These are phyloP conservation scores for Aspergillus sp. DNA, from an alignment of 2,329 filamentous ascomycete genomes.

Conservation along the genomic window DNA sequence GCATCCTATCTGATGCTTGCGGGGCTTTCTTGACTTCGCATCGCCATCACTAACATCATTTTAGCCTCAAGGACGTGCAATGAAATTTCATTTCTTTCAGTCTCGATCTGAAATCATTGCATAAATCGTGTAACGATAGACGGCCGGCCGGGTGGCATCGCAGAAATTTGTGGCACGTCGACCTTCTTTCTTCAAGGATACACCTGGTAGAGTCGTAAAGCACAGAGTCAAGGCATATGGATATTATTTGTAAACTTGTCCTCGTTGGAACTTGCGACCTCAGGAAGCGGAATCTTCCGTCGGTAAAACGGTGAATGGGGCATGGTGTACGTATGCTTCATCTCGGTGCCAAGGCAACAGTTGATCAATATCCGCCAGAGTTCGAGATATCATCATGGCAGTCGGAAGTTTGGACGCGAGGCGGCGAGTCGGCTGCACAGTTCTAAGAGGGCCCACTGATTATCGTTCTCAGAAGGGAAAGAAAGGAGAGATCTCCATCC, in stretches of 20 bases:
- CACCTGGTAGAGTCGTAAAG: background rate
- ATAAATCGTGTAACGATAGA: slow-evolving; percentile 8
- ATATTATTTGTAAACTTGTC: background rate
- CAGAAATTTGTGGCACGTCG: background rate
- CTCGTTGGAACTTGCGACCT: background rate
- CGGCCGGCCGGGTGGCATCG: background rate
- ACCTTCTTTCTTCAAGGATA: background rate
- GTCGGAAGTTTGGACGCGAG: slow-evolving; percentile 16
- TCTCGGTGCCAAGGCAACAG: slow-evolving; percentile 5
- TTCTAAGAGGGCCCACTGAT: slow-evolving; percentile 34
- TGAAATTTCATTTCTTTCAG: background rate
- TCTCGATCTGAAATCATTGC: background rate
- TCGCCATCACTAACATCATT: too few species aligned
- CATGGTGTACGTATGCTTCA: slow-evolving; percentile 12
- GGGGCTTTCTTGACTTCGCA: background rate
- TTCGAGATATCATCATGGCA: slow-evolving; percentile 7
- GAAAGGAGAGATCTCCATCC: slow-evolving; percentile 24
- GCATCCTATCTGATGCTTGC: background rate
- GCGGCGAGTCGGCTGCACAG: slow-evolving; percentile 17
- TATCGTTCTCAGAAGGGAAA: slow-evolving; percentile 29
- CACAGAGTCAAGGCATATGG: background rate
- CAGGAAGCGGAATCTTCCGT: slow-evolving; percentile 4
- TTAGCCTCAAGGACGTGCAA: too few species aligned
- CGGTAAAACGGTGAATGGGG: slow-evolving; percentile 6
- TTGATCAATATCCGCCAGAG: slow-evolving; percentile 1